Conservation (phyloP, 768 basidiomycete species). For the Auriscalpium vulgare region DNA sequence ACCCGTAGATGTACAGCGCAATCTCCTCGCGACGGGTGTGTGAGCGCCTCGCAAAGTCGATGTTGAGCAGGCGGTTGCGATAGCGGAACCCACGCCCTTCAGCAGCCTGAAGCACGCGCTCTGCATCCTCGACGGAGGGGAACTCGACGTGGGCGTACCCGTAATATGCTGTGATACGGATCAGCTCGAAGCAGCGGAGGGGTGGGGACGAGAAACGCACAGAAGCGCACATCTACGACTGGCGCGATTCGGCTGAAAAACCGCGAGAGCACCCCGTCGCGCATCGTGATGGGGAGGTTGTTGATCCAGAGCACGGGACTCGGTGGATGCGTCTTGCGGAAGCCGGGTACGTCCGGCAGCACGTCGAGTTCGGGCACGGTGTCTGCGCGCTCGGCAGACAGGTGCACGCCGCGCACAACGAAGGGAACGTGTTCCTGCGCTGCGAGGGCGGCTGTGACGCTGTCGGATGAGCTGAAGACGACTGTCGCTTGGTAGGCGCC, state of each 20-base stretch:
- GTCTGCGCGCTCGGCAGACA: neutral
- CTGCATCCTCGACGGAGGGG: constrained; percentile 2
- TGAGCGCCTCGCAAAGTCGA: neutral
- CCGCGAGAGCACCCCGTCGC: neutral
- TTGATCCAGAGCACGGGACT: neutral
- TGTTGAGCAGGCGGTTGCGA: neutral
- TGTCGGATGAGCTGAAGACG: neutral
- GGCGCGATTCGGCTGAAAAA: constrained; percentile 11
- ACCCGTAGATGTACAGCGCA: neutral
- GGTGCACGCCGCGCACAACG: neutral
- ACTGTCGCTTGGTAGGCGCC: neutral
- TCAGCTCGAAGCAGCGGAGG: neutral
- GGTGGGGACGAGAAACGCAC: neutral
- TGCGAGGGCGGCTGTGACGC: neutral
- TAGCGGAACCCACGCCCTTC: constrained; percentile 6
- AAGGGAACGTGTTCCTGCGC: neutral
- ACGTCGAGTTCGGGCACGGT: neutral
- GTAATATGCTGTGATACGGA: neutral
- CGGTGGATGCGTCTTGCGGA: neutral
- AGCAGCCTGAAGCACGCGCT: constrained; percentile 2
- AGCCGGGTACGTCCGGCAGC: neutral
- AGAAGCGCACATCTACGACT: constrained; percentile 7
- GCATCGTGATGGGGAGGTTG: neutral
- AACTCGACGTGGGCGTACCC: constrained; percentile 12
- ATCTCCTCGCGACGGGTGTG: neutral